Base-by-base conservation (phyloP, 164 flowering plant species). In the Aristolochia fimbriata region DNA sequence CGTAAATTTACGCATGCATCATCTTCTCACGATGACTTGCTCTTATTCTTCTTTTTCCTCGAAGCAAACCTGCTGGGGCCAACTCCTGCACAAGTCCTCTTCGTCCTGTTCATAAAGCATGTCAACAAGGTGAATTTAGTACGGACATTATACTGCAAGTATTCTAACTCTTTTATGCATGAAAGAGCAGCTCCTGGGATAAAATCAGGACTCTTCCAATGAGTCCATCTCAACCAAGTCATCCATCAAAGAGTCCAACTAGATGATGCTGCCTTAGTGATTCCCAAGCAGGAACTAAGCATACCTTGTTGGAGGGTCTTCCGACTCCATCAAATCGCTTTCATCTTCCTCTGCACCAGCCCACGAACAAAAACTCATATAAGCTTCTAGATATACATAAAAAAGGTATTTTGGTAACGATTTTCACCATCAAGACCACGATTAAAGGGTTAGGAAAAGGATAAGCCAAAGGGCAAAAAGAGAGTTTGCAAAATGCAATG, bases 31-130 rank as follows among this genome's bases (percentile, higher is more conserved):
- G n/a, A 37, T 37, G 43, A 10, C 43, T 10, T 49, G 9, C 52
- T 49, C 76, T 76, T 83, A 43, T 71, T 83, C 74, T 82, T 85
- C 79, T 88, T 91, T 80, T 88, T 88, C 69, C 83, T 84, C 1
- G 91, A 77, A 47, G 89, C 87, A 80, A 76, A 78, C 70, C 84
- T 83, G 78, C 86, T 85, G 15, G 92, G 92, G 63, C 86, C 91
- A 64, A 81, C 70, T 68, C 80, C 96, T 21, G 80, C 71, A 31
- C 93, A 73, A 84, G 81, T 78, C 63, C 95, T 78, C 76, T 87
- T 92, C 31, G 85, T 74, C 71, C 98, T 92, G 84, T 66, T 70
- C 60, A 59, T 23, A 15, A 23, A 23, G 23, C 15, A 27, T 10
- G 27, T 50, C 15, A 14, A 20, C 27, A 3, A 15, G 23, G 23